Evolutionary conservation across 805 yeast genomes (phyloP), one percentile per base, ranked within the genome.

Genomic region (Candida ortonii): DNA sequence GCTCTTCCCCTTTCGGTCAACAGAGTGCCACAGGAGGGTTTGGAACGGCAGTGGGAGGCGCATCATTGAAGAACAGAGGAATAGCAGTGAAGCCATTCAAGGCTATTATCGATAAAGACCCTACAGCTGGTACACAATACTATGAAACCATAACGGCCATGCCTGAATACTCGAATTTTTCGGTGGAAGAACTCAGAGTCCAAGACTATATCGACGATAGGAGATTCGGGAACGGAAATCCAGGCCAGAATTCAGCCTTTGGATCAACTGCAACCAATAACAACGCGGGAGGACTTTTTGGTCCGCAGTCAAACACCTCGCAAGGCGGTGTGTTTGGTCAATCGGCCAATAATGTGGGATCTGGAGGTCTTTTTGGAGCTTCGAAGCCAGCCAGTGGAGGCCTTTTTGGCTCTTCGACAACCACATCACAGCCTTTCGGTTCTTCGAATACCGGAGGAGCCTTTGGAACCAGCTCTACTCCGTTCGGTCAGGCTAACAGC

Each of bases 151-250:
- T 93, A 42, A 67, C 84, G 8, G 74, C 85, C 28, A 89, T 93
- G 97, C 95, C 95, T 5, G 95, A 87, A 59, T 93, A 90, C 56
- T 73, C 72, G 49, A 78, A 79, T 48, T 84, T 61, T 50, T 84
- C 96, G 0, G 74, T 80, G 52, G 97, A 88, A 59, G 98, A 93
- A 57, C 73, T 93, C 59, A 75, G 99, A 55, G 66, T 73, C 48
- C 90, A 83, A 58, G 99, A 93, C 62, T 93, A 93, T 57, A 76
- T 78, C 49, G 84, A 78, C 44, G 76, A 76, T 35, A 71, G 93
- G 53, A 71, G 76, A 41, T 76, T 45, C 43, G 89, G 85, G 11
- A 76, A 44, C 33, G 54, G 50, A 16, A 39, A 33, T 9, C 6
- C 40, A 26, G 60, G 58, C 11, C 48, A 61, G 28, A 44, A 57